Conservation (phyloP, 2,329 filamentous ascomycete genomes). For the Calonectria honghensis region DNA sequence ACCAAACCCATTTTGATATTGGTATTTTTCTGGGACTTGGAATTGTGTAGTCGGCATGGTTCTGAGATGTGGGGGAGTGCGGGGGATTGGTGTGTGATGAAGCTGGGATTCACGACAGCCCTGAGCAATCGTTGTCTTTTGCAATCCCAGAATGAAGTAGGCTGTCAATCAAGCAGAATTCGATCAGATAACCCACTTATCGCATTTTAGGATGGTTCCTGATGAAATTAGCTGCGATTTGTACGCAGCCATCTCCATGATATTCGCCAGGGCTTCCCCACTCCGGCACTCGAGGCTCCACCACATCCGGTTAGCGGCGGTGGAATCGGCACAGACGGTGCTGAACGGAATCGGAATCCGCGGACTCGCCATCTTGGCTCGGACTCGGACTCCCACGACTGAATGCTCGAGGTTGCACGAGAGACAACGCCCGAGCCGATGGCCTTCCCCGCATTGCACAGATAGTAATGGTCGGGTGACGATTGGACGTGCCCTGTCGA, state of each 20-base stretch:
- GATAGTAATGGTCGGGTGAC: conserved; percentile 22
- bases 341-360: conserved; percentile 37
- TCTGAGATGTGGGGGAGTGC: neutral
- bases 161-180: neutral
- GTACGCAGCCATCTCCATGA: conserved; percentile 16
- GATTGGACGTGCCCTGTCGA: neutral
- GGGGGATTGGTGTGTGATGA: no score
- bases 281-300: neutral
- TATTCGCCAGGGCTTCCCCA: conserved; percentile 1
- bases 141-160: no score
- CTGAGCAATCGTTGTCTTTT: neutral
- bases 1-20: conserved; percentile 36
- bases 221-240: neutral
- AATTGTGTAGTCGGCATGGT: conserved; percentile 23
- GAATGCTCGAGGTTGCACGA: neutral
- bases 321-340: conserved; percentile 32
- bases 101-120: neutral
- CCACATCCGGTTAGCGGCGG: conserved; percentile 15
- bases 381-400: conserved; percentile 25
- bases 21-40: conserved; percentile 30
- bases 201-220: neutral
- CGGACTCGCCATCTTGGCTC: conserved; percentile 12
- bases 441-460: conserved; percentile 17
- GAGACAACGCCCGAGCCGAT: neutral
- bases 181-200: neutral